Percentiles rank a stretch among this genome's conserved stretches.
Conservation (phyloP, 2,329 filamentous ascomycete species). For the Ophiostoma sp. region DNA sequence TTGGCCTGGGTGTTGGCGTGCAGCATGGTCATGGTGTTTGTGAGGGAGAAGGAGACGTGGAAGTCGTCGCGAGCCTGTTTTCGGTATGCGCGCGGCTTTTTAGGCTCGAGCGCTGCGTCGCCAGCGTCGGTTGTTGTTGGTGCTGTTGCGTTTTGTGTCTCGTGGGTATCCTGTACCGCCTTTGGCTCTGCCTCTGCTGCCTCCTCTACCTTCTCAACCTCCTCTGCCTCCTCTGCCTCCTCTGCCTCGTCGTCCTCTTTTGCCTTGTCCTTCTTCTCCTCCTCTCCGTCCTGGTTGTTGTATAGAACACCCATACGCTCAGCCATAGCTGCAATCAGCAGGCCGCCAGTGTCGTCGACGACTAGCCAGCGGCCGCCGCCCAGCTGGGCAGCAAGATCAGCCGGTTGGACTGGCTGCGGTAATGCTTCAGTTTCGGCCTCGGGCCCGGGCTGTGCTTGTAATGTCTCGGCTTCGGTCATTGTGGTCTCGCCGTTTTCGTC, state of each 20-base stretch:
- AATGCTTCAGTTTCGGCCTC: slow-evolving; percentile 24
- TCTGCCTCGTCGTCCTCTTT: neutral
- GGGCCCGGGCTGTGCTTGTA: too few relatives aligned
- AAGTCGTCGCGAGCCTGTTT: slow-evolving; percentile 42
- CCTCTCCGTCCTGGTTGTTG: slow-evolving; percentile 22
- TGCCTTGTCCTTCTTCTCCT: neutral
- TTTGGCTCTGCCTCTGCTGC: neutral
- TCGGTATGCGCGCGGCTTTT: slow-evolving; percentile 19
- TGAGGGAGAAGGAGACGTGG: slow-evolving; percentile 59
- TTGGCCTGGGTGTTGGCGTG: slow-evolving; percentile 84
- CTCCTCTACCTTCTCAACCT: neutral
- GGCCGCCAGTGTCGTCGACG: slow-evolving; percentile 79
- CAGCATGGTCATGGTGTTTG: slow-evolving; percentile 74
- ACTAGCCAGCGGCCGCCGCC: slow-evolving; percentile 61
- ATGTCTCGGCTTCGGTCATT: neutral
- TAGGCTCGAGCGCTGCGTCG: neutral
- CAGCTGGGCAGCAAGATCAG: slow-evolving; percentile 11
- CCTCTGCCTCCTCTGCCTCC: neutral
- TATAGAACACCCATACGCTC: slow-evolving; percentile 83
- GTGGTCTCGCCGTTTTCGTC: neutral
- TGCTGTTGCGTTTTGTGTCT: neutral
- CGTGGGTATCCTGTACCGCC: neutral
- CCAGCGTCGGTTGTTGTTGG: neutral
- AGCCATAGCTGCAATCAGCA: slow-evolving; percentile 76
- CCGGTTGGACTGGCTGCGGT: neutral